Percentiles rank a stretch among this genome's conserved stretches.
These are phyloP conservation scores for Rhodotorula graminis DNA, from an alignment of 768 basidiomycete genomes.

Conservation along the genomic window DNA sequence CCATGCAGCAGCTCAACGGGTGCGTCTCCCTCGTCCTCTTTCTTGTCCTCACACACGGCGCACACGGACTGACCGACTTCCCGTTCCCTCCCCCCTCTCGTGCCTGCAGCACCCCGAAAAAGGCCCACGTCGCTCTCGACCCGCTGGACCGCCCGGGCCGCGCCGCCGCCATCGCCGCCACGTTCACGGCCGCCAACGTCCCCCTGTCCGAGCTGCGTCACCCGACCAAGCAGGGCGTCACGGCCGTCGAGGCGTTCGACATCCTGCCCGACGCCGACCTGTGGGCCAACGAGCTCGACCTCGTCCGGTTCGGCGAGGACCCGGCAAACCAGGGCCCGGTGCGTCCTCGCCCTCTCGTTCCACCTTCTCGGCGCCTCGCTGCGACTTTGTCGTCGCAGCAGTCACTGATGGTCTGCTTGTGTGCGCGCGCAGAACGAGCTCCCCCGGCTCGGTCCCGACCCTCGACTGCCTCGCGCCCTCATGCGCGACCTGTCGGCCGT, in stretches of 20 bases:
- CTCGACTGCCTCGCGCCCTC: constrained; percentile 35
- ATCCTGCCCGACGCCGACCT: constrained; percentile 77
- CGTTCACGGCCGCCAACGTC: constrained; percentile 36
- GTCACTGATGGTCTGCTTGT: not conserved
- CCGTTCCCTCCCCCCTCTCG: not conserved
- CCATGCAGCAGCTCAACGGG: constrained; percentile 10
- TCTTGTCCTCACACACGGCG: not conserved
- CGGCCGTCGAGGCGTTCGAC: constrained; percentile 74
- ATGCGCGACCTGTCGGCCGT: constrained; percentile 33
- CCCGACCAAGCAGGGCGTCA: constrained; percentile 70
- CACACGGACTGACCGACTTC: not conserved
- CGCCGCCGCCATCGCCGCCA: constrained; percentile 29
- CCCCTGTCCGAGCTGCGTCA: constrained; percentile 55
- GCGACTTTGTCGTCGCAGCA: not conserved
- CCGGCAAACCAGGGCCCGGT: constrained; percentile 26
- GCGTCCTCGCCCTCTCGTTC: not conserved
- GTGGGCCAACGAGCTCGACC: constrained; percentile 61
- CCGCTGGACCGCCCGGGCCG: constrained; percentile 28
- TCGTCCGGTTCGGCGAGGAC: constrained; percentile 48
- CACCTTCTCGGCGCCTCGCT: not conserved
- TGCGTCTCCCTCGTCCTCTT: not conserved
- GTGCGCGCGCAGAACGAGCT: constrained; percentile 3
- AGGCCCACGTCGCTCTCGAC: constrained; percentile 4
- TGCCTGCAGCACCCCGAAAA: constrained; percentile 5
- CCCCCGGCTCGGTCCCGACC: constrained; percentile 20